Base-by-base conservation (phyloP, 331 rosid genomes). In the Acacia pycnantha region DNA sequence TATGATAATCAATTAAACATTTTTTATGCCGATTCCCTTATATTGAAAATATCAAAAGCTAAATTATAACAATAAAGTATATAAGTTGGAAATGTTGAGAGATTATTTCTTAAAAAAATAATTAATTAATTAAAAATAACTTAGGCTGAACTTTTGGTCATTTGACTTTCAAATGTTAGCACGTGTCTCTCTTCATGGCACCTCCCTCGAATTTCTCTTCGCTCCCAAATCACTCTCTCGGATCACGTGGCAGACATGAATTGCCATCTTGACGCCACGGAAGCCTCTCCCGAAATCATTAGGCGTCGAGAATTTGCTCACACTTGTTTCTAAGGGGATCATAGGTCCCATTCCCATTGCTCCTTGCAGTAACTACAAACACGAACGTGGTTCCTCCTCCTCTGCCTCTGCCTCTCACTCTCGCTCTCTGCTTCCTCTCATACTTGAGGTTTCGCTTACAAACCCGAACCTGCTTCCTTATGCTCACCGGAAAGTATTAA, bases 241-340 rank as follows among this genome's bases (percentile, higher is more conserved):
- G 81, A 67, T 91, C 97, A 94, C 97, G 95, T 91, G 97, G 88
- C 90, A 58, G 70, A 61, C 91, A 80, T 83, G 86, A 83, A 76
- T 31, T 27, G 85, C 82, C 84, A 72, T 16, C 58, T 22, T 88
- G 51, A 48, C 19, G 56, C 80, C 88, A 73, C 81, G 0, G 0
- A 68, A 58, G 54, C 79, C 70, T 54, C 79, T 77, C 83, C 78
- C 69, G 65, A 69, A 65, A 61, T 13, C 76, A n/a, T n/a, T 4
- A 27, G 61, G 35, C 62, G 7, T 73, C 54, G 21, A 26, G 21
- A 70, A 21, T 66, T 54, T 15, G 76, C 58, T 33, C 35, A 2
- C 12, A 6, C 29, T 44, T 62, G 16, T 37, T 7, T n/a, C 76
- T 3, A 14, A 19, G 3, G 56, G 59, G 27, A 26, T 65, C 82